Base-by-base conservation (phyloP, 1,284 basidiomycete genomes). In the Rhodotorula sp. region DNA sequence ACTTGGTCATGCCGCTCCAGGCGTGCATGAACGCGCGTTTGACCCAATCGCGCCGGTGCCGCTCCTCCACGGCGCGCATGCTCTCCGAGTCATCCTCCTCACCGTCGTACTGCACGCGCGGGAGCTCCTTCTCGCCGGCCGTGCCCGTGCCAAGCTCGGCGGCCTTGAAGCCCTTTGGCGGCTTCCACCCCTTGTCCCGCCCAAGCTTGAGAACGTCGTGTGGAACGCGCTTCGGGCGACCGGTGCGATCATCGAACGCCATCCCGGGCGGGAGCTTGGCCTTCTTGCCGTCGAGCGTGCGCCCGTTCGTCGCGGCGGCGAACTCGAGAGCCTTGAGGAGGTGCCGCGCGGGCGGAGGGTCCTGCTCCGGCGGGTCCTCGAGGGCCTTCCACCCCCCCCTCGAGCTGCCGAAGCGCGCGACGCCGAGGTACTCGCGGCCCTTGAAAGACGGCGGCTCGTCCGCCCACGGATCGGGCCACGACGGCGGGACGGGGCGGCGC, bases 1-100 rank as follows among this genome's bases (percentile, higher is more conserved):
- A 76, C 48, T 80, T 77, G 64, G 84, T 83, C 78, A 89, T 89
- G 7, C 84, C 86, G 34, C 82, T 81, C 81, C 85, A 88, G 0
- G 87, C 85, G 74, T 86, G 85, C 41, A 84, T 68, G 78, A 88
- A 89, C 8, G 87, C 86, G n/a, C 83, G 82, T 75, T 84, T 85
- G 59, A 89, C 88, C 78, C 71, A 79, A 12, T 72, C 76, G 32
- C 71, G 59, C 37, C 73, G 39, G 29, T 48, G 32, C 51, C 37
- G 29, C 60, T 67, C 55, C 48, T 71, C 66, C 27, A n/a, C 36
- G 13, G 17, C 56, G 19, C 32, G 48, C 39, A 29, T 44, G 19
- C 34, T 21, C 3, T 29, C 17, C 17, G 34, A 19, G 48, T 21
- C 34, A 39, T 64, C 48, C 39, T 67, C 66, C 25, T 29, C 48